Percentiles rank a stretch among this genome's conserved stretches.
Conservation (phyloP, 1,284 basidiomycete genomes). For the Sporisorium reilianum region DNA sequence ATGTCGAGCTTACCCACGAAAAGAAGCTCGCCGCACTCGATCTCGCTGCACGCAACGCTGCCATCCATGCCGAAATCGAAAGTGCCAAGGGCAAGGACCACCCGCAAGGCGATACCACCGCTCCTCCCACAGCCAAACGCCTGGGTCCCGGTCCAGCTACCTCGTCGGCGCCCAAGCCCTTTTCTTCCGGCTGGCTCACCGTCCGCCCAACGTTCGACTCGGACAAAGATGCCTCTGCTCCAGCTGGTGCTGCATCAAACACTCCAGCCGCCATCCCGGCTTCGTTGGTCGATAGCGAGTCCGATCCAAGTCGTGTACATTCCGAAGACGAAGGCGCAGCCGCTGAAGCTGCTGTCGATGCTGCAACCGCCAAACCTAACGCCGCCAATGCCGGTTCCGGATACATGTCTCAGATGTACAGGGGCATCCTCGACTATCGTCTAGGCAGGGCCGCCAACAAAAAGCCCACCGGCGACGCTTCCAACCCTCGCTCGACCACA, state of each 20-base stretch:
- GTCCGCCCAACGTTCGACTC: conserved; percentile 53
- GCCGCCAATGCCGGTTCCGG: conserved; percentile 20
- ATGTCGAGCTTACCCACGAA: conserved; percentile 47
- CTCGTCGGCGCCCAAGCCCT: conserved; percentile 36
- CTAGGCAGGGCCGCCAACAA: conserved; percentile 23
- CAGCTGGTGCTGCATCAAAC: background rate
- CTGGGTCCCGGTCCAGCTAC: conserved; percentile 43
- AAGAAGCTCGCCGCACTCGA: conserved; percentile 55
- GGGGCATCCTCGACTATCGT: conserved; percentile 62
- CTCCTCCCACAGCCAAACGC: conserved; percentile 52
- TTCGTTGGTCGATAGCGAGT: conserved; percentile 25
- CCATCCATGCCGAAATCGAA: conserved; percentile 50
- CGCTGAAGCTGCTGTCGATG: conserved; percentile 7
- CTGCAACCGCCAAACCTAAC: conserved; percentile 5
- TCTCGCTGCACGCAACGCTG: conserved; percentile 53
- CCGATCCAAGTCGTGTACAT: conserved; percentile 21
- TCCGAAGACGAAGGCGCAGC: conserved; percentile 26
- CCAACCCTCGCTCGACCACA: conserved; percentile 13
- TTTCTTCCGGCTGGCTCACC: conserved; percentile 57
- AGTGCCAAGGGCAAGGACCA: conserved; percentile 42
- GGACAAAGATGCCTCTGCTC: conserved; percentile 25
- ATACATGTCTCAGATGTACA: conserved; percentile 64
- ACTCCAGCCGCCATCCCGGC: conserved; percentile 30
- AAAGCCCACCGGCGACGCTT: conserved; percentile 18
- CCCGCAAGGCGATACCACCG: conserved; percentile 45